Evolutionary conservation across 2,329 filamentous ascomycete species (phyloP).

Genomic region (Corniculantispora saksenae): DNA sequence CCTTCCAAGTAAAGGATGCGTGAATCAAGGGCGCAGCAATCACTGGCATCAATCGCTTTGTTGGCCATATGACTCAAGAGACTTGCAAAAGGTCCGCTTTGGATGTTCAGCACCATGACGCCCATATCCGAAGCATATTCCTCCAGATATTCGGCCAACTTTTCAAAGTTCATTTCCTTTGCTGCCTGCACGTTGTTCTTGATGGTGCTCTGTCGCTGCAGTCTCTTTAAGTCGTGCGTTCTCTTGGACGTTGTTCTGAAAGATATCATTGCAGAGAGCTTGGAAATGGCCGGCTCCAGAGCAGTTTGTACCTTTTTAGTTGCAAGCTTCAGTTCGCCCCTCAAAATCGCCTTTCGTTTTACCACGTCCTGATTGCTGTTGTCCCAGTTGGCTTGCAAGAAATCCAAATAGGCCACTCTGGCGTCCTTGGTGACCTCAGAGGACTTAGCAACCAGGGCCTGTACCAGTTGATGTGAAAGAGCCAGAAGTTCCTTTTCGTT

Average conservation of each 20-base stretch:
- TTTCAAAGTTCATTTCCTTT: conserved; percentile 24
- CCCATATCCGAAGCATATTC: conserved; percentile 22
- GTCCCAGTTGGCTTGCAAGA: conserved; percentile 9
- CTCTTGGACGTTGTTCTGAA: conserved; percentile 23
- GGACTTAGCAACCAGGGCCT: conserved; percentile 3
- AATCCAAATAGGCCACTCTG: conserved; percentile 4
- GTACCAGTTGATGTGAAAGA: conserved; percentile 18
- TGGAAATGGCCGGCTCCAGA: conserved; percentile 21
- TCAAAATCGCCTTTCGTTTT: conserved; percentile 18
- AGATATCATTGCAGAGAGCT: conserved; percentile 22
- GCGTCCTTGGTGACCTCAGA: neutral
- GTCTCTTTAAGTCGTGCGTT: conserved; percentile 24
- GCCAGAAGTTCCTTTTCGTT: conserved; percentile 19
- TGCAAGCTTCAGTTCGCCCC: conserved; percentile 19
- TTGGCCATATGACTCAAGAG: conserved; percentile 18
- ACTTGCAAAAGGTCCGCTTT: conserved; percentile 19
- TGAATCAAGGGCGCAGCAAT: conserved; percentile 23
- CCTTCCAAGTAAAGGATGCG: conserved; percentile 23
- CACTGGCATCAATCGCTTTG: conserved; percentile 17
- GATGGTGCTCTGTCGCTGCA: conserved; percentile 22
- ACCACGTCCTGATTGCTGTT: neutral
- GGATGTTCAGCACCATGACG: conserved; percentile 25
- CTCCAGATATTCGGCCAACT: conserved; percentile 22
- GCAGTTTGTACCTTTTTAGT: conserved; percentile 15
- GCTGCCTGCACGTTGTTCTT: conserved; percentile 23